These are phyloP conservation scores for Dillenia suffruticosa DNA, from an alignment of 164 flowering plant genomes.

Conservation along the genomic window DNA sequence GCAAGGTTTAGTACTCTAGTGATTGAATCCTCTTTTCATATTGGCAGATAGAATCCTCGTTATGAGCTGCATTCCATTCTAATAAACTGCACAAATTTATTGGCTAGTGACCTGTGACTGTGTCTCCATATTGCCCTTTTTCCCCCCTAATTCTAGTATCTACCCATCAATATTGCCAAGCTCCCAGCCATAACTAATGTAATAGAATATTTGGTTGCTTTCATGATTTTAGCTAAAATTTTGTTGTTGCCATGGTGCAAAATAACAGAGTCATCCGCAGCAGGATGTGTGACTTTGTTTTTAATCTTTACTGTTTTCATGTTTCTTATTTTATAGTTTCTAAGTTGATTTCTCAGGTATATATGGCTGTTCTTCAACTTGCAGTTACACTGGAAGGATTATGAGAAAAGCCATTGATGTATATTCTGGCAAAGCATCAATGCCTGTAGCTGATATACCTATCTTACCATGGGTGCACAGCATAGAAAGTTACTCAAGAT, in stretches of 20 bases:
- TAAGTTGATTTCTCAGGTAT: slow-evolving; percentile 12
- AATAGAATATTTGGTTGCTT: not conserved
- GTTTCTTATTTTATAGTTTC: not conserved
- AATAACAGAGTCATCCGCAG: not conserved
- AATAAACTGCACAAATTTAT: too few species aligned
- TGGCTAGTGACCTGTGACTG: too few species aligned
- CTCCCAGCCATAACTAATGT: not conserved
- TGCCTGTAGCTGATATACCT: not conserved
- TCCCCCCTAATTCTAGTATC: too few species aligned
- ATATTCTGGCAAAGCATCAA: not conserved
- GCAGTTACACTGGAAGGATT: slow-evolving; percentile 3
- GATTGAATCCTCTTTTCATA: too few species aligned
- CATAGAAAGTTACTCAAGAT: slow-evolving; percentile 3
- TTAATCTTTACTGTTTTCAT: slow-evolving; percentile 3
- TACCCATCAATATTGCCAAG: not conserved
- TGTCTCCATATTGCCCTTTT: too few species aligned
- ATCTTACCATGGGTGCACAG: not conserved
- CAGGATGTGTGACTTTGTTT: not conserved
- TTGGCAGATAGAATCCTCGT: too few species aligned
- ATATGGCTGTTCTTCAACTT: slow-evolving; percentile 20
- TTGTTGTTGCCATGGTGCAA: too few species aligned
- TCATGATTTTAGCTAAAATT: too few species aligned
- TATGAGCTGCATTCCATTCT: too few species aligned
- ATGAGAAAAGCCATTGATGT: slow-evolving; percentile 9
- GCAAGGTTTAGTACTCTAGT: too few species aligned